Percentiles rank a stretch among this genome's conserved stretches.
phyloP scores from a whole-genome alignment of 768 basidiomycete species.

The Cystofilobasidium ferigula region DNA sequence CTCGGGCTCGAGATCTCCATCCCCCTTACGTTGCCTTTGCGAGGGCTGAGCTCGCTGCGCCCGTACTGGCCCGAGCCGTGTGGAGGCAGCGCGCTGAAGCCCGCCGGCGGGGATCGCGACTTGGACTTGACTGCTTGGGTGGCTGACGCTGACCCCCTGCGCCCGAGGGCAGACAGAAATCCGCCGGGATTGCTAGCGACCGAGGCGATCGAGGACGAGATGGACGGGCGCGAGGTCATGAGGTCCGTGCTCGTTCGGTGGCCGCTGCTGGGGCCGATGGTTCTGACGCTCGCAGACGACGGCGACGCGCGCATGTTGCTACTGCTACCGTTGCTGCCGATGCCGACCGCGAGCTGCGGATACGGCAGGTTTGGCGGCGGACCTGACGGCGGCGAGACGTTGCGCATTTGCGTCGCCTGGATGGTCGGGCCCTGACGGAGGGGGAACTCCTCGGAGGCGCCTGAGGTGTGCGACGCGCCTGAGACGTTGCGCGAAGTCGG shows the following conservation, averaged over 20 bases:
- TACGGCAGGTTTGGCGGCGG: constrained; percentile 24
- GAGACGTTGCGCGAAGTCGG: constrained; percentile 16
- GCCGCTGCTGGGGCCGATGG: neutral
- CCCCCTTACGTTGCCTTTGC: constrained; percentile 2
- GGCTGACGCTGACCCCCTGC: constrained; percentile 6
- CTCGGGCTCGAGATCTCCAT: constrained; percentile 14
- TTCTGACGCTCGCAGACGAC: neutral
- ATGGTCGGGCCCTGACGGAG: constrained; percentile 3
- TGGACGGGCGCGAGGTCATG: constrained; percentile 1
- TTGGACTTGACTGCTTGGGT: neutral
- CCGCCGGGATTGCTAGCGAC: constrained; percentile 4
- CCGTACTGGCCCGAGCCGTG: neutral
- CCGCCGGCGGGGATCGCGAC: neutral
- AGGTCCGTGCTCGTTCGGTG: neutral
- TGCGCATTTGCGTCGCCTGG: constrained; percentile 22
- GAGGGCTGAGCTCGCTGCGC: neutral
- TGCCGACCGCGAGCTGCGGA: constrained; percentile 23
- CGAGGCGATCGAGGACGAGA: constrained; percentile 5
- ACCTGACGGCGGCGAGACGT: constrained; percentile 22
- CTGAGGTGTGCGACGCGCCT: constrained; percentile 5
- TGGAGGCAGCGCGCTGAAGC: neutral
- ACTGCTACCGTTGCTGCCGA: no score
- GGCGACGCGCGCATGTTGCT: constrained; percentile 3
- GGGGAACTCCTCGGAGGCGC: constrained; percentile 21
- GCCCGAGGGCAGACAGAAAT: constrained; percentile 20